Evolutionary conservation across 257 asterid genomes (phyloP), one percentile per base, ranked within the genome.

Genomic region (Scutellaria minor): DNA sequence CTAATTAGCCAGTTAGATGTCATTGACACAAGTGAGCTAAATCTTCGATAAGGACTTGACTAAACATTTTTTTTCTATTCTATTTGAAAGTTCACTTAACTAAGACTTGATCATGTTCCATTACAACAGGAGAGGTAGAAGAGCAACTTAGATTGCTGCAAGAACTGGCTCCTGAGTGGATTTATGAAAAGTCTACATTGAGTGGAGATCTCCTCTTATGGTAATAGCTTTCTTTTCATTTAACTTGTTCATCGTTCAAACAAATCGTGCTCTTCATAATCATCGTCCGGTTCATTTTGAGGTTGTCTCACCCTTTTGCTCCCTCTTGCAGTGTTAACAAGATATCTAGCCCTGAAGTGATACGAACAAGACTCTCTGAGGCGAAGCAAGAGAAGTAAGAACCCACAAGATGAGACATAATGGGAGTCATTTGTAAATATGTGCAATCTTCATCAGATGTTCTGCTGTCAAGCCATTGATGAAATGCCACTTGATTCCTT

Each of bases 131-230:
- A 54, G 96, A 85, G 76, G 84, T 82, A 27, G 98, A 91, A 72
- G 96, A 86, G 37, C 90, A 85, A 72, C 87, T 94, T 9, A 79
- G 83, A 59, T 73, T 94, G 80, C 84, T 94, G 83, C 88, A 66
- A 79, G 96, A 89, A 74, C 73, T 89, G 40, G 97, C 85, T 70
- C 98, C 96, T 0, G 96, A 94, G 71, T 94, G 96, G 97, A 89
- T 91, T 63, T 67, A 81, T 14, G 93, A 89, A 77, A 89, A 91
- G 81, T 6, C 70, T 24, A 72, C 83, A 4, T 76, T 77, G 47
- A 86, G 87, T 20, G 96, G 96, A 10, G 96, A 91, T 78, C 70
- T 74, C 70, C 86, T 89, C 63, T 7, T 94, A 60, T 84, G 96
- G 97, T 88, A 77, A 24, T 24, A 76, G 86, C 61, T 45, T 5